Evolutionary conservation across 2,329 filamentous ascomycete genomes (phyloP).

Genomic region (Sporothrix mexicana): DNA sequence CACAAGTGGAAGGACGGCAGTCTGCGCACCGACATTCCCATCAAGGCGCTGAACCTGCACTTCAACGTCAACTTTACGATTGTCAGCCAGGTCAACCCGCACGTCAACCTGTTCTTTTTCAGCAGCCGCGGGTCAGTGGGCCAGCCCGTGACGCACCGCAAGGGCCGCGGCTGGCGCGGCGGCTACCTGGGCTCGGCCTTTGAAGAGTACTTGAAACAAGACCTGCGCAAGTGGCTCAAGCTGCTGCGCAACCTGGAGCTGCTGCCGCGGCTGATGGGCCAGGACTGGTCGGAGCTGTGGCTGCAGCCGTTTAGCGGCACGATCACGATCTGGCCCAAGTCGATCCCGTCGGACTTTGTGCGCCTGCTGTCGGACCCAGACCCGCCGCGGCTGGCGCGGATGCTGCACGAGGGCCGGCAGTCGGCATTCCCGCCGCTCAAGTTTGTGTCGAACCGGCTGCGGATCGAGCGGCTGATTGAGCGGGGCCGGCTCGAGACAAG

Average conservation of each 20-base stretch:
- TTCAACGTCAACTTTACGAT: conserved; percentile 99
- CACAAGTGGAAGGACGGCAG: conserved; percentile 99
- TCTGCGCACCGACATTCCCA: conserved; percentile 90
- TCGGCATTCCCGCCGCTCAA: conserved; percentile 89
- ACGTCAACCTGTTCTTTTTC: conserved; percentile 99
- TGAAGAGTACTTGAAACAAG: conserved; percentile 94
- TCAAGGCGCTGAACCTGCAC: conserved; percentile 91
- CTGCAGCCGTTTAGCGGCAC: conserved; percentile 93
- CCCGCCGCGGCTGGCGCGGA: conserved; percentile 74
- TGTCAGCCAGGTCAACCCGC: conserved; percentile 86
- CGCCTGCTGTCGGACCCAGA: conserved; percentile 87
- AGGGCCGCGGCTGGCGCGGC: conserved; percentile 92
- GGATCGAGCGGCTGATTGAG: conserved; percentile 75
- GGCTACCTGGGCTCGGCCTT: conserved; percentile 91
- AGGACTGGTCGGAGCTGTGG: conserved; percentile 98
- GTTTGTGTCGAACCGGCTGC: conserved; percentile 86
- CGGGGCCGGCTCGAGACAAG: conserved; percentile 55
- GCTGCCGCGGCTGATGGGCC: conserved; percentile 84
- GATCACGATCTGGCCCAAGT: conserved; percentile 94
- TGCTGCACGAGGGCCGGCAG: conserved; percentile 90
- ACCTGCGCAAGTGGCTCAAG: conserved; percentile 96
- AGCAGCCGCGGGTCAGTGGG: conserved; percentile 90
- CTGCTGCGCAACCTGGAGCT: conserved; percentile 92
- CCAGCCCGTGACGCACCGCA: conserved; percentile 89
- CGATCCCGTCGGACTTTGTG: conserved; percentile 76